A percentile compares a stretch with the other conserved stretches of the same genome.
phyloP scores from a whole-genome alignment of 208 protist genomes.

The Crithidia bombi region DNA sequence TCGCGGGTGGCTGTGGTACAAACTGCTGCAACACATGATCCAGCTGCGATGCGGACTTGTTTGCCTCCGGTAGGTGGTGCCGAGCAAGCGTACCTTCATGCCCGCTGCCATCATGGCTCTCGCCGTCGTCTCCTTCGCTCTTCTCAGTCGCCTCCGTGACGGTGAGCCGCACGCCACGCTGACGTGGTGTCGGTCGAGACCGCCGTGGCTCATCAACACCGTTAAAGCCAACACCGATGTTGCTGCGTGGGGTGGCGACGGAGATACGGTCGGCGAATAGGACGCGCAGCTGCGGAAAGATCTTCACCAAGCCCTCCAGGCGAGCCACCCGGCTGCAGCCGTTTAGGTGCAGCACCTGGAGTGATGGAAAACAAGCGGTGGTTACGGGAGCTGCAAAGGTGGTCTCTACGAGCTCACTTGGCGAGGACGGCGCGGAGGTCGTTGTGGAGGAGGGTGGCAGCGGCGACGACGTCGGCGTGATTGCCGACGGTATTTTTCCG shows the following conservation, averaged over 20 bases:
- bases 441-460: slow-evolving; percentile 1
- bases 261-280: slow-evolving; percentile 32
- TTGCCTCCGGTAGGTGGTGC: background rate
- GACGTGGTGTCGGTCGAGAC: background rate
- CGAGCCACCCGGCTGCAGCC: slow-evolving; percentile 47
- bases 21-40: slow-evolving; percentile 29
- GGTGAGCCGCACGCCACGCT: slow-evolving; percentile 16
- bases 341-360: slow-evolving; percentile 56
- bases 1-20: slow-evolving; percentile 26
- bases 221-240: slow-evolving; percentile 20
- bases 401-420: background rate
- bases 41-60: slow-evolving; percentile 10
- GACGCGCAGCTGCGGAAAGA: slow-evolving; percentile 29
- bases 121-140: background rate
- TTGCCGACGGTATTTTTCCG: background rate
- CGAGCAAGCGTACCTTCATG: background rate
- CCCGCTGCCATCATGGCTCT: background rate
- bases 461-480: background rate
- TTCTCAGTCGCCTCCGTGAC: too few relatives aligned
- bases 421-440: slow-evolving; percentile 7
- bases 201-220: slow-evolving; percentile 13
- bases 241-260: slow-evolving; percentile 7
- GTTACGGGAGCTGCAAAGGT: slow-evolving; percentile 22
- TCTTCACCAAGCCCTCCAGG: slow-evolving; percentile 26
- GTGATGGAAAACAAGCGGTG: slow-evolving; percentile 7